Conservation (phyloP, 352 stramenopile species). For the Globisporangium orthogonon region DNA sequence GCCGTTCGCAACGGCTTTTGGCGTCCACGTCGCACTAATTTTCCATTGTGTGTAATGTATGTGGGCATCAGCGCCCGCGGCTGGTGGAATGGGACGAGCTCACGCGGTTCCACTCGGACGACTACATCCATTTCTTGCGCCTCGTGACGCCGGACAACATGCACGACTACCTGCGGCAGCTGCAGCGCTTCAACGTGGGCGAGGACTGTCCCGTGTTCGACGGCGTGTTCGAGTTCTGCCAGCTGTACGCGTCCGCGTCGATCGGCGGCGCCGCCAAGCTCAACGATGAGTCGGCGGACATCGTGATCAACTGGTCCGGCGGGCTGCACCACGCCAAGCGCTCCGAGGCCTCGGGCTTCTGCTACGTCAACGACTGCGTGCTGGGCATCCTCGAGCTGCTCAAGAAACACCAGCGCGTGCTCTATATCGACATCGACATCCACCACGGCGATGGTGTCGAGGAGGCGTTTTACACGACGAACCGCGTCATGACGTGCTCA, state of each 20-base stretch:
- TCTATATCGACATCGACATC: conserved; percentile 99
- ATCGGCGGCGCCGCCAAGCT: conserved; percentile 96
- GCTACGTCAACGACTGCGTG: conserved; percentile 99
- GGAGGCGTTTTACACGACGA: conserved; percentile 99
- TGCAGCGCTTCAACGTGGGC: conserved; percentile 97
- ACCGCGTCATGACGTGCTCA: conserved; percentile 96
- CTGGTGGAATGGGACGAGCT: conserved; percentile 96
- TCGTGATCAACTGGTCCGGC: conserved; percentile 99
- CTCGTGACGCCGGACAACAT: conserved; percentile 99
- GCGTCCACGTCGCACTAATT: background rate
- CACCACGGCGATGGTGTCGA: conserved; percentile 99
- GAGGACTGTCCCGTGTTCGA: conserved; percentile 99
- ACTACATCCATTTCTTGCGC: conserved; percentile 99
- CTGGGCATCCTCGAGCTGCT: conserved; percentile 98
- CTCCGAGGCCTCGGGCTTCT: conserved; percentile 97
- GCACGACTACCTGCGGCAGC: conserved; percentile 91
- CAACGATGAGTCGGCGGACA: conserved; percentile 94
- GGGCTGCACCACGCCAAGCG: conserved; percentile 99
- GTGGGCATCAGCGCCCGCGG: conserved; percentile 68
- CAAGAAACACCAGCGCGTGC: conserved; percentile 95
- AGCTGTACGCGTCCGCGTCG: conserved; percentile 95
- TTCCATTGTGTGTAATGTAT: background rate
- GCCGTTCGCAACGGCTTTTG: background rate
- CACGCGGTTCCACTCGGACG: conserved; percentile 98
- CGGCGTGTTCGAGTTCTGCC: conserved; percentile 98